phyloP scores from a whole-genome alignment of 306 rosid genomes.

The Urtica urens region DNA sequence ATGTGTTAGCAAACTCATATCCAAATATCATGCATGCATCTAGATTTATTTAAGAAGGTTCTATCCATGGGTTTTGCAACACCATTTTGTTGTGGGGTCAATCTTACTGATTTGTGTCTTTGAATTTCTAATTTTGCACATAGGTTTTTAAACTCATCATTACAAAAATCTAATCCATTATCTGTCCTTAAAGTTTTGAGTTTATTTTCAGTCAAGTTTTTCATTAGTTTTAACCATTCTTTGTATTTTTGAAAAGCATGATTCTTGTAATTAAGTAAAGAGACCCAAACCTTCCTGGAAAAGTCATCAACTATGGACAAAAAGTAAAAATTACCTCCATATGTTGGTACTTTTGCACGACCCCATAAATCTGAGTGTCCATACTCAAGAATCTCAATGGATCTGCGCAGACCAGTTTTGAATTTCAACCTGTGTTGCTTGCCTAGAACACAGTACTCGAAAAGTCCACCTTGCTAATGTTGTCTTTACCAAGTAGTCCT shows the following conservation, averaged over 20 bases:
- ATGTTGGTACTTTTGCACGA: background rate
- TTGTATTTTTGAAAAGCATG: background rate
- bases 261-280: background rate
- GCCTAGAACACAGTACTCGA: background rate
- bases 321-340: background rate
- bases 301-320: background rate
- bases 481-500: background rate
- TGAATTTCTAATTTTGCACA: background rate
- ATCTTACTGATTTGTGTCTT: too few species aligned
- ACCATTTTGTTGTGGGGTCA: background rate
- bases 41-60: background rate
- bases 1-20: background rate
- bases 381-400: background rate
- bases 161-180: background rate
- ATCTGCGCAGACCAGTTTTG: too few species aligned
- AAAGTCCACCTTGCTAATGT: background rate
- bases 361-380: background rate
- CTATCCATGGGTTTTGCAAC: background rate
- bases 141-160: background rate
- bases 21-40: background rate
- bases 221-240: background rate
- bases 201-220: background rate
- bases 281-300: background rate
- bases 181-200: too few species aligned
- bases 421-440: too few species aligned